Evolutionary conservation across 2,329 filamentous ascomycete genomes (phyloP).

Genomic region (Trichoderma endophyticum): DNA sequence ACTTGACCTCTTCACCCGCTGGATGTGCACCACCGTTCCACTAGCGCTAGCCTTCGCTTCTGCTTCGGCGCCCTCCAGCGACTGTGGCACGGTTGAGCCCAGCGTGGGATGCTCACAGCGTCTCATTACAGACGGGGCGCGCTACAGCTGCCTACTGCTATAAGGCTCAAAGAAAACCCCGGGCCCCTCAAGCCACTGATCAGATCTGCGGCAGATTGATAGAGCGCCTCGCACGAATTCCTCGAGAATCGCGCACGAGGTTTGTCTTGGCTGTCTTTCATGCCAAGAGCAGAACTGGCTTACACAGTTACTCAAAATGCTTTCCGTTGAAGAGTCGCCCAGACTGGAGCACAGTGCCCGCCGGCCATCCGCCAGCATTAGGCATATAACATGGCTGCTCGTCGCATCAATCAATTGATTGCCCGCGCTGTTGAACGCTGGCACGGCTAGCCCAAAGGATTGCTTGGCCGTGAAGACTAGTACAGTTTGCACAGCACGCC

Average conservation of each 20-base stretch:
- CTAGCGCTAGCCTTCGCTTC: conserved; percentile 15
- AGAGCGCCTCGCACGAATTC: not conserved
- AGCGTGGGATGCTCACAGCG: not conserved
- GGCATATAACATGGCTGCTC: not conserved
- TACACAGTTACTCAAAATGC: not conserved
- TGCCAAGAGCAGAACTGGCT: not conserved
- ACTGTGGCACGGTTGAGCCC: not conserved
- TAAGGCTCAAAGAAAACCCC: not conserved
- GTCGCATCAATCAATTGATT: not conserved
- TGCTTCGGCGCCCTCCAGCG: not conserved
- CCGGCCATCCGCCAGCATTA: not conserved
- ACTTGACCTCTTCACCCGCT: conserved; percentile 6
- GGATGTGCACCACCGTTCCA: not conserved
- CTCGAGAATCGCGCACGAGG: not conserved
- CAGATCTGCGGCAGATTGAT: not conserved
- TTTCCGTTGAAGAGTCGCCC: not conserved
- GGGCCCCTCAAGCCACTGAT: not conserved
- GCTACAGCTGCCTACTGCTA: not conserved
- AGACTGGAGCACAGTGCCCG: not conserved
- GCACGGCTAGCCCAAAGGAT: not conserved
- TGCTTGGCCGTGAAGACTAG: not conserved
- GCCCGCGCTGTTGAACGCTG: not conserved
- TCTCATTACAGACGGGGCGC: not conserved
- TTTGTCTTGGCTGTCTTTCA: not conserved
- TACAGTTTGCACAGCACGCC: not conserved